Percentiles rank a stretch among this genome's conserved stretches.
Evolutionary conservation across 768 basidiomycete species (phyloP).

Genomic region (Macrolepiota fuliginosa): DNA sequence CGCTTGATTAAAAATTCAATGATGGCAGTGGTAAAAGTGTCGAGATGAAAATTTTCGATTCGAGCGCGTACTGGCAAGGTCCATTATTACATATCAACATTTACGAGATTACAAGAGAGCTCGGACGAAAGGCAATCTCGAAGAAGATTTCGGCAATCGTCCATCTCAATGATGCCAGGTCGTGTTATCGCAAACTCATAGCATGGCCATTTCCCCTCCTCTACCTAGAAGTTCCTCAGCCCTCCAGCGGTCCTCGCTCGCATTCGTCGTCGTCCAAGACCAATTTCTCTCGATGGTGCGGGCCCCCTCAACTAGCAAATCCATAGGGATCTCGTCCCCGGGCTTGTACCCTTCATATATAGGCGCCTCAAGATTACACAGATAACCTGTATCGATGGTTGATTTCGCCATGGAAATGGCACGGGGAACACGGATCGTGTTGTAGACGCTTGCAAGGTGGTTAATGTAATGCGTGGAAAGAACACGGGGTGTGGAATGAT

Average conservation of each 20-base stretch:
- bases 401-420: constrained; percentile 21
- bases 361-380: constrained; percentile 18
- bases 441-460: constrained; percentile 19
- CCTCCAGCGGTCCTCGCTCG: constrained; percentile 20
- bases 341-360: constrained; percentile 24
- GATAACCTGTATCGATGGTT: constrained; percentile 13
- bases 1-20: no score
- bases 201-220: not conserved
- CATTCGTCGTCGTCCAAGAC: constrained; percentile 26
- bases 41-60: no score
- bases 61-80: no score
- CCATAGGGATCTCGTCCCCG: constrained; percentile 22
- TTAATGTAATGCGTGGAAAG: constrained; percentile 4
- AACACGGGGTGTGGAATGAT: constrained; percentile 27
- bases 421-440: constrained; percentile 23
- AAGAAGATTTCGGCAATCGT: not conserved
- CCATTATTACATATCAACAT: no score
- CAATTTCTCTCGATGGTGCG: constrained; percentile 19
- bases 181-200: not conserved
- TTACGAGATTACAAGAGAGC: no score
- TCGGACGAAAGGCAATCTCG: not conserved
- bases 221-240: not conserved
- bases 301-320: constrained; percentile 19
- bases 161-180: not conserved
- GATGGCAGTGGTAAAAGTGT: no score